Conservation (phyloP, 192 early-diverging fungal genomes). For the Obelidium mucronatum region DNA sequence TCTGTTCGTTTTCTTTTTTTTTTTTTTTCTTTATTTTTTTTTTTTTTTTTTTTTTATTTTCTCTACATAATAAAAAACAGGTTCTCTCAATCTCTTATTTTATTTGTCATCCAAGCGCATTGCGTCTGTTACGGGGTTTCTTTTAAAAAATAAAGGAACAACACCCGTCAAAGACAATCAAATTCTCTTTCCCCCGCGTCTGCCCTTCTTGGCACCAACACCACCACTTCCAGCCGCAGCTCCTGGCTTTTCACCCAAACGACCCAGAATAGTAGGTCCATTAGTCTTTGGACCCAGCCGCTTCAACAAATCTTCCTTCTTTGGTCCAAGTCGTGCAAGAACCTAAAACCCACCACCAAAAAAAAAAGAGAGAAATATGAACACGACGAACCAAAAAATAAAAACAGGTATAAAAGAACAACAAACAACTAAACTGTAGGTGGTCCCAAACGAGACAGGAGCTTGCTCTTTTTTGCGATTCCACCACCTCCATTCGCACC, state of each 20-base stretch:
- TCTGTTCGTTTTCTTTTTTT: too few relatives aligned
- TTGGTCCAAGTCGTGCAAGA: constrained; percentile 14
- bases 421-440: constrained; percentile 1
- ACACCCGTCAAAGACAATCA: too few relatives aligned
- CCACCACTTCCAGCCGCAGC: neutral
- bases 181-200: neutral
- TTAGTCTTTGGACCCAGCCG: constrained; percentile 18
- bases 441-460: constrained; percentile 12
- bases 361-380: neutral
- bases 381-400: neutral
- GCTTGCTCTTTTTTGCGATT: constrained; percentile 7
- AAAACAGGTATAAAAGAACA: neutral
- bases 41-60: too few relatives aligned
- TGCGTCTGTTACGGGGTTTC: too few relatives aligned
- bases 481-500: neutral
- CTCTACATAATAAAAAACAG: too few relatives aligned
- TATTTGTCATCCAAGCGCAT: too few relatives aligned
- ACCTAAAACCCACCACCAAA: too few relatives aligned
- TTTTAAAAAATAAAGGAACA: too few relatives aligned
- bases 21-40: too few relatives aligned
- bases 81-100: too few relatives aligned
- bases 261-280: constrained; percentile 18
- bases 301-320: constrained; percentile 19
- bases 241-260: constrained; percentile 11
- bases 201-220: neutral